phyloP scores from a whole-genome alignment of 352 stramenopile species.

The Phytophthora aleatoria region DNA sequence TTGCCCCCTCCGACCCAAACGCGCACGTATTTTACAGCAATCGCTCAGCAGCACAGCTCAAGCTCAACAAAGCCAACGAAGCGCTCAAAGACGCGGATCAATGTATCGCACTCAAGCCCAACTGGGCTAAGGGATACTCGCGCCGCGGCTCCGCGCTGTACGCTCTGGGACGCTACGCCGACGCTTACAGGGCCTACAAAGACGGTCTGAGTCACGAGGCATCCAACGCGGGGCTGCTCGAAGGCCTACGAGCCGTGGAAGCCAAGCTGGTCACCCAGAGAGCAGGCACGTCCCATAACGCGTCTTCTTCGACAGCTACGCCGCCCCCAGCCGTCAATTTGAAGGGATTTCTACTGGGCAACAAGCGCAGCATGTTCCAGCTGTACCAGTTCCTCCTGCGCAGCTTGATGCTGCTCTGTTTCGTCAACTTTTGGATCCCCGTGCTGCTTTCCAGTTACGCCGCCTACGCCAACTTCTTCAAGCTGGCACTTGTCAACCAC shows the following conservation, averaged over 20 bases:
- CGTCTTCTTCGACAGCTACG: conserved; percentile 5
- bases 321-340: conserved; percentile 30
- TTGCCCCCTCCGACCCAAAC: conserved; percentile 45
- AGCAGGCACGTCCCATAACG: background rate
- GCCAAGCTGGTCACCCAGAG: conserved; percentile 45
- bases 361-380: conserved; percentile 74
- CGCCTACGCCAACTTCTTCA: conserved; percentile 81
- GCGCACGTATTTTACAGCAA: conserved; percentile 84
- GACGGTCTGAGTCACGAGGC: conserved; percentile 69
- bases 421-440: conserved; percentile 78
- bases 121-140: conserved; percentile 90
- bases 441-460: conserved; percentile 43
- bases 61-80: conserved; percentile 64
- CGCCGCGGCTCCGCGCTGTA: conserved; percentile 82
- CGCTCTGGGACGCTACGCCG: conserved; percentile 60
- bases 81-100: conserved; percentile 83
- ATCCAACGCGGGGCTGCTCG: conserved; percentile 67
- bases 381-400: conserved; percentile 75
- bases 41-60: conserved; percentile 84
- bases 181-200: conserved; percentile 82
- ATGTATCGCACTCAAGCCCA: conserved; percentile 73
- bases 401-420: conserved; percentile 63
- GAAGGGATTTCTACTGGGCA: conserved; percentile 56
- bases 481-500: conserved; percentile 82
- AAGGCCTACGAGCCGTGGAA: conserved; percentile 71